A percentile compares a stretch with the other conserved stretches of the same genome.
Conservation (phyloP, 352 stramenopile genomes). For the Pythium apleroticum region DNA sequence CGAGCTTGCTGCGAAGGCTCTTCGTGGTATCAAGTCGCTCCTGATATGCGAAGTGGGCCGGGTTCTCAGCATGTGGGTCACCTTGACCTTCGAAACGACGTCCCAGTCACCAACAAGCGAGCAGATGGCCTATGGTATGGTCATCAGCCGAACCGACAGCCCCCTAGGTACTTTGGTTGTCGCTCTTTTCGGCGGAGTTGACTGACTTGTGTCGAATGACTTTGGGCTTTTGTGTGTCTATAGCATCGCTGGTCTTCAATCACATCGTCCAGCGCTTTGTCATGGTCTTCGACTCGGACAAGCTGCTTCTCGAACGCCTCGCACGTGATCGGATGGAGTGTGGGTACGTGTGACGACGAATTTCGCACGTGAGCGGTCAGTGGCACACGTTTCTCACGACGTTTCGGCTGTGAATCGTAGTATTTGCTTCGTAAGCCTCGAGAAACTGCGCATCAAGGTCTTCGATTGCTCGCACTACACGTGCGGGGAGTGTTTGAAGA, state of each 20-base stretch:
- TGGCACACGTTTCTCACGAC: not conserved
- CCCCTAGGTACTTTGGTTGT: not conserved
- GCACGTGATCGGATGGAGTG: conserved; percentile 28
- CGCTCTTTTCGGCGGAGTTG: not conserved
- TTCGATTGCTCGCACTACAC: conserved; percentile 24
- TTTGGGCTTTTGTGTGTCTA: not conserved
- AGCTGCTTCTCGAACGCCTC: conserved; percentile 18
- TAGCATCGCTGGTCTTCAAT: conserved; percentile 17
- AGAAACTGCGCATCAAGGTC: conserved; percentile 11
- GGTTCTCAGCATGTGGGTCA: conserved; percentile 17
- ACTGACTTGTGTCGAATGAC: not conserved
- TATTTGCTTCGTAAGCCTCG: conserved; percentile 22
- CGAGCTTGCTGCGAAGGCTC: not conserved
- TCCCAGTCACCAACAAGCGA: not conserved
- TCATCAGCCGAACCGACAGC: not conserved
- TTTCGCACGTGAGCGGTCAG: not conserved
- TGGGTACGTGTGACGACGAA: conserved; percentile 18
- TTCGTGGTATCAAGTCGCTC: conserved; percentile 16
- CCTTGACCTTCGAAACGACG: not conserved
- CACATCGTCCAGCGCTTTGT: conserved; percentile 5
- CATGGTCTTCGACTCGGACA: conserved; percentile 16
- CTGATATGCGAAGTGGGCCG: conserved; percentile 9
- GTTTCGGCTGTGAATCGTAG: not conserved
- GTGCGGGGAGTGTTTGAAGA: conserved; percentile 13
- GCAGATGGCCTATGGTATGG: not conserved